These are phyloP conservation scores for Vigna mungo DNA, from an alignment of 306 rosid genomes.

Conservation along the genomic window DNA sequence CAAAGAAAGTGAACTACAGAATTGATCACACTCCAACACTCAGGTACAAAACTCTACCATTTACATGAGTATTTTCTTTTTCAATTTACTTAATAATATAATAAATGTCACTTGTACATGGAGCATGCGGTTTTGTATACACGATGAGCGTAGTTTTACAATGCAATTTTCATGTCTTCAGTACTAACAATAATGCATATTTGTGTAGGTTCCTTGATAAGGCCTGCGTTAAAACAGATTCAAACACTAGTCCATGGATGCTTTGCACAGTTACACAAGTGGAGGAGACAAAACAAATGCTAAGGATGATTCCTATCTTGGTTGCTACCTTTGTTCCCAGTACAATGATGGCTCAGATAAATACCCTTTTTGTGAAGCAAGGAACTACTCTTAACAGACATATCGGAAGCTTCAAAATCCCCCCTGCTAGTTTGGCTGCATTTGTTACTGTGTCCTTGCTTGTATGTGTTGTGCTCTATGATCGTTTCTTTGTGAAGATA, in stretches of 20 bases:
- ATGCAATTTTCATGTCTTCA: too few relatives aligned
- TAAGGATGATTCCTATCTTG: conserved; percentile 77
- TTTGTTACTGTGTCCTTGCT: conserved; percentile 83
- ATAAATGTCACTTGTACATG: too few relatives aligned
- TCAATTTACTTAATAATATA: too few relatives aligned
- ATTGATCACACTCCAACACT: conserved; percentile 66
- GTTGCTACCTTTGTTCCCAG: conserved; percentile 73
- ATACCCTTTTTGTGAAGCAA: conserved; percentile 76
- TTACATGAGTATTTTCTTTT: too few relatives aligned
- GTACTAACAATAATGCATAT: background rate
- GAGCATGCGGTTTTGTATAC: too few relatives aligned
- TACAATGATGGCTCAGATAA: conserved; percentile 61
- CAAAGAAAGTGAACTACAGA: conserved; percentile 56
- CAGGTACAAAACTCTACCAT: conserved; percentile 49
- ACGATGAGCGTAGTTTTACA: too few relatives aligned
- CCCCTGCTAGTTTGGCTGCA: conserved; percentile 70
- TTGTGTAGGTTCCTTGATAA: conserved; percentile 70
- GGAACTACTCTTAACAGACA: conserved; percentile 76
- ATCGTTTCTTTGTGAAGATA: conserved; percentile 61
- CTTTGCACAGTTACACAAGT: conserved; percentile 79
- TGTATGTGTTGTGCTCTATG: conserved; percentile 65
- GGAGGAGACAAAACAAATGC: conserved; percentile 87
- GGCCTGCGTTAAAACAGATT: conserved; percentile 60
- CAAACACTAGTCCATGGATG: conserved; percentile 64
- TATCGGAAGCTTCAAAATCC: conserved; percentile 75